These are phyloP conservation scores for Fusarium circinatum DNA, from an alignment of 2,329 filamentous ascomycete species.

Conservation along the genomic window DNA sequence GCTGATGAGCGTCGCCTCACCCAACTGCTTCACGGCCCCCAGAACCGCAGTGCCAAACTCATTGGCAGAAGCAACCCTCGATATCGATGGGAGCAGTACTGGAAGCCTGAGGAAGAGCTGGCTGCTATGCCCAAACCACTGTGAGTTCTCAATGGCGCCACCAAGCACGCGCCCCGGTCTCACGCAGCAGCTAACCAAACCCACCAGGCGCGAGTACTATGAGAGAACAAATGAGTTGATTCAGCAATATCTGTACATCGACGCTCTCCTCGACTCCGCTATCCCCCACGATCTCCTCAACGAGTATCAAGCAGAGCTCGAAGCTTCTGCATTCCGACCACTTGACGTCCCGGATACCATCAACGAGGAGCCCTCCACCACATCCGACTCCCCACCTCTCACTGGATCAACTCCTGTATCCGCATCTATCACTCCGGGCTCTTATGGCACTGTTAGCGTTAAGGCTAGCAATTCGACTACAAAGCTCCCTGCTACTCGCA, in stretches of 20 bases:
- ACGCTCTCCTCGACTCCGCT: constrained; percentile 87
- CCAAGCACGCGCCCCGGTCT: not conserved
- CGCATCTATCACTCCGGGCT: constrained; percentile 35
- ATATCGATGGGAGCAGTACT: constrained; percentile 89
- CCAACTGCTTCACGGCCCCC: constrained; percentile 70
- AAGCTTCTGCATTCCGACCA: constrained; percentile 63
- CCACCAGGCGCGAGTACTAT: constrained; percentile 78
- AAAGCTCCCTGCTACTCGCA: constrained; percentile 73
- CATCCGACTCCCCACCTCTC: constrained; percentile 47
- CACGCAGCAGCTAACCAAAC: constrained; percentile 7
- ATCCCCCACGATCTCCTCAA: constrained; percentile 92
- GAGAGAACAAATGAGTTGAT: constrained; percentile 89
- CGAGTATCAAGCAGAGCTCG: constrained; percentile 77
- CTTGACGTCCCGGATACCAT: constrained; percentile 78
- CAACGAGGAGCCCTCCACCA: constrained; percentile 68
- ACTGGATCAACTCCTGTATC: constrained; percentile 30
- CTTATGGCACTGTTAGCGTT: constrained; percentile 46
- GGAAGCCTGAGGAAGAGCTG: constrained; percentile 82
- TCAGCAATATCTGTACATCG: constrained; percentile 93
- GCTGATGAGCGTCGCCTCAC: constrained; percentile 68
- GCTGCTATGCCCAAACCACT: constrained; percentile 76
- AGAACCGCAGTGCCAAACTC: constrained; percentile 84
- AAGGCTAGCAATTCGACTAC: constrained; percentile 46
- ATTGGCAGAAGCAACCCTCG: constrained; percentile 89
- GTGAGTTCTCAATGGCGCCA: constrained; percentile 50